These are phyloP conservation scores for Annulohypoxylon moriforme DNA, from an alignment of 495 filamentous ascomycete species.

Conservation along the genomic window DNA sequence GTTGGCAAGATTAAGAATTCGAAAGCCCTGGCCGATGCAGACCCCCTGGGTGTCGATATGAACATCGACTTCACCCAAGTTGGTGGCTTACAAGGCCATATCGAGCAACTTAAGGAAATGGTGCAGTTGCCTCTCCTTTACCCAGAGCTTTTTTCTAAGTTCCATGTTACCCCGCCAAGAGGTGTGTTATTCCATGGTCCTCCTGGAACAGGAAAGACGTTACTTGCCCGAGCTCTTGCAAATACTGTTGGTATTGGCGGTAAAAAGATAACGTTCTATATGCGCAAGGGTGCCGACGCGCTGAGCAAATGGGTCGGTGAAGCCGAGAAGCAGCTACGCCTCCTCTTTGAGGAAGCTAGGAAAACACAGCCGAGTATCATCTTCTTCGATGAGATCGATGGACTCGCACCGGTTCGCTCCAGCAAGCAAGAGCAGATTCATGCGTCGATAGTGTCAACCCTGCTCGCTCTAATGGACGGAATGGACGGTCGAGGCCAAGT, in stretches of 20 bases:
- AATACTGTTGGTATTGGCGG: conserved; percentile 80
- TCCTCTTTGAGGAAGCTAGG: conserved; percentile 95
- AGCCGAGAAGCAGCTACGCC: conserved; percentile 90
- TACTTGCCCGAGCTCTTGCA: conserved; percentile 90
- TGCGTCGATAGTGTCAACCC: conserved; percentile 94
- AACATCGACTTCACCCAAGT: conserved; percentile 92
- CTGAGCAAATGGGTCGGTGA: conserved; percentile 99
- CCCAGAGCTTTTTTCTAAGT: conserved; percentile 91
- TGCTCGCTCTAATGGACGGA: conserved; percentile 97
- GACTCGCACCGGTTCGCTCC: conserved; percentile 91
- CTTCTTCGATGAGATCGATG: conserved; percentile 99
- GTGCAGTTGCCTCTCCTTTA: conserved; percentile 92
- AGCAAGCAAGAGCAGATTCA: conserved; percentile 99
- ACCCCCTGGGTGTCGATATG: conserved; percentile 91
- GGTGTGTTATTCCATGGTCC: conserved; percentile 97
- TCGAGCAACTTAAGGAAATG: conserved; percentile 98
- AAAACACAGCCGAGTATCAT: conserved; percentile 98
- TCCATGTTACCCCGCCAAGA: conserved; percentile 91
- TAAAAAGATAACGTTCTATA: conserved; percentile 96
- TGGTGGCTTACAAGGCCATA: conserved; percentile 89
- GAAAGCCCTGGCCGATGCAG: conserved; percentile 84
- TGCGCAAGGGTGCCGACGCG: conserved; percentile 97
- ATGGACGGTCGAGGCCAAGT: conserved; percentile 99
- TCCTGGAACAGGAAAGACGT: conserved; percentile 96
- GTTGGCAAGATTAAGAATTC: conserved; percentile 88